Base-by-base conservation (phyloP, 2,329 filamentous ascomycete genomes). In the Dactylonectria macrodidyma region DNA sequence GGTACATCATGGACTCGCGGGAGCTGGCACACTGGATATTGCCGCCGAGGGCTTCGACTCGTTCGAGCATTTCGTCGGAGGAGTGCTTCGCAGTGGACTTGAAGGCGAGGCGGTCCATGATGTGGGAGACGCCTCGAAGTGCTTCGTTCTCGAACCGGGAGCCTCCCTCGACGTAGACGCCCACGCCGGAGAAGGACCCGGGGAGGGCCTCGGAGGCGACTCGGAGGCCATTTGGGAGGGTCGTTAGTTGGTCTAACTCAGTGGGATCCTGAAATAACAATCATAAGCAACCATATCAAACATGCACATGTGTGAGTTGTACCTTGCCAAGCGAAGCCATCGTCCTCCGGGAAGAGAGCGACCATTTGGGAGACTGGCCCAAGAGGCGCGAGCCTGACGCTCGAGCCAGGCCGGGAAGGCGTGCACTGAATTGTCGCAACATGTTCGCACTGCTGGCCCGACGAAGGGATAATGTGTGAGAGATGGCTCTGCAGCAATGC, bases 1-100 rank as follows among this genome's bases (percentile, higher is more conserved):
- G 96, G 85, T 99, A 99, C 96, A 99, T 99, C 83, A 99, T 89
- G 64, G 94, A 94, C 83, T 99, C 96, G 72, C 96, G 89, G 2
- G 95, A 97, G 1, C 95, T 98, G 11, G 95, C 95, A 83, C 96
- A 99, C 83, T 98, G 95, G 67, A 99, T 95, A 80, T 98, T 98
- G 36, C 96, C 96, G 41, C 96, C 96, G 3, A 99, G 86, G 0
- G 91, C 92, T 82, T 98, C 96, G 38, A 98, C 88, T 38, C 91
- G 87, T 81, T 97, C 94, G 22, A 97, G 85, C 91, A 98, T 96
- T 74, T 95, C 87, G 81, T 98, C 95, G 63, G 91, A 90, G 0
- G 89, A 89, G 68, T 91, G 90, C 41, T 85, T 84, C 38, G 88
- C 88, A 0, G 96, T 98, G 5, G 90, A 92, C 80, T 98, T 98